Base-by-base conservation (phyloP, 1,139 yeast species). In the Hanseniaspora uvarum region DNA sequence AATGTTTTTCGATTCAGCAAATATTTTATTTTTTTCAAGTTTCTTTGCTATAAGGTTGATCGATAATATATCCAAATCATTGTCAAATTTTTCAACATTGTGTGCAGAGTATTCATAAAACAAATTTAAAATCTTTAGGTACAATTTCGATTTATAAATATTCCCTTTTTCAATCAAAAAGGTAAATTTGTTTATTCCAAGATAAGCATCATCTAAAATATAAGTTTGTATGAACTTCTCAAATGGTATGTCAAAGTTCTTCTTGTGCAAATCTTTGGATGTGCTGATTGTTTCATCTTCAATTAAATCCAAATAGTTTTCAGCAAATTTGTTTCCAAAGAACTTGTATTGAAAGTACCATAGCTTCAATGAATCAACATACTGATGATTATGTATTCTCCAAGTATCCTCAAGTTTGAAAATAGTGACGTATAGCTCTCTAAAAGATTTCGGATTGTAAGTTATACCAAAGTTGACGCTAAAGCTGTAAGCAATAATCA, bases 271-370 rank as follows among this genome's bases (percentile, higher is more conserved):
- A 12, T 26, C 41, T 18, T 23, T 16, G 18, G 30, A n/a, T 10
- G 33, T 46, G 5, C 21, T 46, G 33, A 21, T 34, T 4, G 18
- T 34, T 30, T 24, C 43, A 18, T 38, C 24, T 10, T 5, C 24
- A 18, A 45, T 26, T 21, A 50, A 26, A 10, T 18, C 10, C 5
- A 37, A n/a, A 38, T 44, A 45, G 10, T 41, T 46, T 11, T 43
- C 41, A 5, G 67, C 64, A 7, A 61, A 52, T 14, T 44, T 41
- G 31, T 59, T 52, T 4, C 63, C 62, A 21, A 68, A 64, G 1
- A 70, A 59, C 24, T 63, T 63, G 49, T 61, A 69, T 28, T 66
- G 66, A 56, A 70, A 73, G 52, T 65, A 70, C 60, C 67, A 61
- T 2, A 72, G 69, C 34, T 70, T 55, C 2, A 68, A 69, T 28